These are phyloP conservation scores for Pinus tabuliformis DNA, from an alignment of 75 land plant genomes.

Conservation along the genomic window DNA sequence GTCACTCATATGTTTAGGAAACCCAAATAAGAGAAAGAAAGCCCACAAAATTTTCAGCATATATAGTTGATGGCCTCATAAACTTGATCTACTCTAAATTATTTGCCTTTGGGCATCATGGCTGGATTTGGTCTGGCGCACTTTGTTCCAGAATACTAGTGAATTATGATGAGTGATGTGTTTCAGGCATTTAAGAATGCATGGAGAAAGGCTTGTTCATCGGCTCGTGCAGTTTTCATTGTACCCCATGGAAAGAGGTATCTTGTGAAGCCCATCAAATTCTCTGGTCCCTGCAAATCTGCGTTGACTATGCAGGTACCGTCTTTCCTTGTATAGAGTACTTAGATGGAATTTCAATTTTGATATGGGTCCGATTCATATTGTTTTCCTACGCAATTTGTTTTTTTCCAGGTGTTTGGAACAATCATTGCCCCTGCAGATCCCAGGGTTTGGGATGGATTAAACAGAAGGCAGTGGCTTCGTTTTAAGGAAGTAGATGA, in stretches of 20 bases:
- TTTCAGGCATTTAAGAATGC: slow-evolving; percentile 64
- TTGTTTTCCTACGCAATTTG: slow-evolving; percentile 9
- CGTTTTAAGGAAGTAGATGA: slow-evolving; percentile 37
- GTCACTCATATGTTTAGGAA: too few relatives aligned
- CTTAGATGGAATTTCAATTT: background rate
- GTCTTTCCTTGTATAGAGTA: background rate
- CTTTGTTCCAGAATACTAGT: background rate
- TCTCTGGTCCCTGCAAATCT: slow-evolving; percentile 72
- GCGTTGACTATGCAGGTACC: slow-evolving; percentile 35
- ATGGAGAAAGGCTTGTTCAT: slow-evolving; percentile 64
- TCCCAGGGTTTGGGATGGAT: slow-evolving; percentile 25
- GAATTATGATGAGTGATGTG: background rate
- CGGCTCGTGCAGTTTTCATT: too few relatives aligned
- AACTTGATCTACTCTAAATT: too few relatives aligned
- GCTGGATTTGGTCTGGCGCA: too few relatives aligned
- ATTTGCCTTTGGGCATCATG: too few relatives aligned
- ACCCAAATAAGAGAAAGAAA: too few relatives aligned
- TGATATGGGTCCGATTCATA: background rate
- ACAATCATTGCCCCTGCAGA: slow-evolving; percentile 49
- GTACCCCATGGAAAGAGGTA: too few relatives aligned
- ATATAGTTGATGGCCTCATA: too few relatives aligned
- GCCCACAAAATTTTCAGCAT: too few relatives aligned
- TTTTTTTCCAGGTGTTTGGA: slow-evolving; percentile 48
- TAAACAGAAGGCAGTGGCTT: slow-evolving; percentile 47
- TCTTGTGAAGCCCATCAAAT: slow-evolving; percentile 53